Conservation (phyloP, 495 filamentous ascomycete genomes). For the Xylaria bambusicola region DNA sequence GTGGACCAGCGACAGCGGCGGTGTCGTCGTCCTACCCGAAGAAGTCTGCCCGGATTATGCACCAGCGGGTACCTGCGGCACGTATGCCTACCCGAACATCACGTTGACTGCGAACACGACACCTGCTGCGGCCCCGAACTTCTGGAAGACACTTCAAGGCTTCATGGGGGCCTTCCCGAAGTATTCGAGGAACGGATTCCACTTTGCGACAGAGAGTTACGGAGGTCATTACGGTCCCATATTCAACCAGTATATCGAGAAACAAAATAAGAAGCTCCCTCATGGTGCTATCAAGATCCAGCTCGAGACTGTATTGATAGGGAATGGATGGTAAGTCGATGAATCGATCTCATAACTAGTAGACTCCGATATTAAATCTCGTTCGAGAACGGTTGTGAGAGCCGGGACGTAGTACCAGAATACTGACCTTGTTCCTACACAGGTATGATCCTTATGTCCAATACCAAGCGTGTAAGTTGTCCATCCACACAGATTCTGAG, state of each 20-base stretch:
- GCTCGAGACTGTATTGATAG: slow-evolving; percentile 59
- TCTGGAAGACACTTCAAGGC: slow-evolving; percentile 62
- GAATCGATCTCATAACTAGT: not conserved
- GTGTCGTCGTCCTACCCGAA: slow-evolving; percentile 44
- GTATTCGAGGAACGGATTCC: slow-evolving; percentile 57
- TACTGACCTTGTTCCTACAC: not conserved
- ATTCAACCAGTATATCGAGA: slow-evolving; percentile 64
- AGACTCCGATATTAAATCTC: not conserved
- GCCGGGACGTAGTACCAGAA: not conserved
- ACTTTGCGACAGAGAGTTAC: slow-evolving; percentile 63
- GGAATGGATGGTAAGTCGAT: slow-evolving; percentile 33
- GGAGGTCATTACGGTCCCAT: slow-evolving; percentile 69
- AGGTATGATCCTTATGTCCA: slow-evolving; percentile 59
- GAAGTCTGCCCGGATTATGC: slow-evolving; percentile 58
- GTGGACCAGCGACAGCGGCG: slow-evolving; percentile 38
- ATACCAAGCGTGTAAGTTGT: slow-evolving; percentile 52
- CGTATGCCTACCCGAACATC: slow-evolving; percentile 54
- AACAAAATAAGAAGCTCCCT: slow-evolving; percentile 61
- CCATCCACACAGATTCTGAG: too few species aligned
- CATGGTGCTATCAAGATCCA: slow-evolving; percentile 53
- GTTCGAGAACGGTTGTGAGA: not conserved
- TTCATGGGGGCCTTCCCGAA: slow-evolving; percentile 66
- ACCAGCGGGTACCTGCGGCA: slow-evolving; percentile 49
- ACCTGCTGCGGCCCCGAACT: slow-evolving; percentile 54
- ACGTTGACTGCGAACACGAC: slow-evolving; percentile 58